Evolutionary conservation across 164 flowering plant genomes (phyloP).

Genomic region (Malania oleifera): DNA sequence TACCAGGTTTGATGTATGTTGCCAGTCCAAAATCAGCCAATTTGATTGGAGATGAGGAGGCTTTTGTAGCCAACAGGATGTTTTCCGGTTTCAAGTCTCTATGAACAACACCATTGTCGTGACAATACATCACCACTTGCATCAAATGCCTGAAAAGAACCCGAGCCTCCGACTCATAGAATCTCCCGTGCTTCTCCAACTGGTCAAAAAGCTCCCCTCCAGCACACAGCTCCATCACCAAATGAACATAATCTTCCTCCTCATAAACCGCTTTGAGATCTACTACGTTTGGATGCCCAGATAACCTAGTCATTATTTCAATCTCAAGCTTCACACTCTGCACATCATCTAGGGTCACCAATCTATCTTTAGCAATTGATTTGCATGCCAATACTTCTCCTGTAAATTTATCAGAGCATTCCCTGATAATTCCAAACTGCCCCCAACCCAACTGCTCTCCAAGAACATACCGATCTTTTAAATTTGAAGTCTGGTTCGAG

Average conservation of each 20-base stretch:
- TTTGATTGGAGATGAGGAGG: slow-evolving; percentile 42
- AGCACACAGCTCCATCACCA: slow-evolving; percentile 69
- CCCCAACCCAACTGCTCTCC: slow-evolving; percentile 78
- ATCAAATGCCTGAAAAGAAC: slow-evolving; percentile 40
- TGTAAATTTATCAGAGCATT: slow-evolving; percentile 53
- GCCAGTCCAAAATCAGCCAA: slow-evolving; percentile 68
- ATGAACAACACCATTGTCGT: slow-evolving; percentile 56
- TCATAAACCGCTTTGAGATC: slow-evolving; percentile 54
- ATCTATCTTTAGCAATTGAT: slow-evolving; percentile 48
- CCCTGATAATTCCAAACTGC: slow-evolving; percentile 68
- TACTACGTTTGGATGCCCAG: slow-evolving; percentile 63
- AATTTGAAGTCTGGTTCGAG: slow-evolving; percentile 28
- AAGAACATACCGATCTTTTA: slow-evolving; percentile 47
- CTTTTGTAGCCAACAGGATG: slow-evolving; percentile 44
- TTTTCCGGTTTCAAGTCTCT: slow-evolving; percentile 68
- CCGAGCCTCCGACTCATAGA: slow-evolving; percentile 37
- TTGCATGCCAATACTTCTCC: slow-evolving; percentile 54
- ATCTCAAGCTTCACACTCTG: slow-evolving; percentile 50
- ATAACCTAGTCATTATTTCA: slow-evolving; percentile 53
- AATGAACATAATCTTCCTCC: slow-evolving; percentile 51
- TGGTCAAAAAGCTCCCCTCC: slow-evolving; percentile 60
- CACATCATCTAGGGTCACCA: slow-evolving; percentile 42
- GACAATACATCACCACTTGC: slow-evolving; percentile 50
- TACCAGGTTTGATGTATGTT: slow-evolving; percentile 73
- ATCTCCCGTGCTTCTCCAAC: slow-evolving; percentile 43